A percentile compares a stretch with the other conserved stretches of the same genome.
Conservation (phyloP, 306 rosid genomes). For the Vigna trinervia region DNA sequence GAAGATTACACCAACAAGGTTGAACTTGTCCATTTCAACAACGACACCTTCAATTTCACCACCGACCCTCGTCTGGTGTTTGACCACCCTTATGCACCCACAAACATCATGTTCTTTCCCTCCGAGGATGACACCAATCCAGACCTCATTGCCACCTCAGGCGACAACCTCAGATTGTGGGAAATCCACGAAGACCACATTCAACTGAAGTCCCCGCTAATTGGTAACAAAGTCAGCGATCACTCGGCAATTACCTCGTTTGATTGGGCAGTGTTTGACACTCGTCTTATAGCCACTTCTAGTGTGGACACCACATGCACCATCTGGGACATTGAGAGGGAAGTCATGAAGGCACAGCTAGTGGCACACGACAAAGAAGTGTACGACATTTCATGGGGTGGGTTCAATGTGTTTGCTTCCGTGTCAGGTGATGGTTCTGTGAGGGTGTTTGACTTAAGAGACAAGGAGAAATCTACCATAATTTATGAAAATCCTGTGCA, state of each 20-base stretch:
- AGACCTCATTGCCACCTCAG: conserved; percentile 70
- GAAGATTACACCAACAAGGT: conserved; percentile 72
- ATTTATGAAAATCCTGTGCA: conserved; percentile 62
- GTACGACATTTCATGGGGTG: conserved; percentile 76
- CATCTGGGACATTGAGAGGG: conserved; percentile 72
- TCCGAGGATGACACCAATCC: conserved; percentile 57
- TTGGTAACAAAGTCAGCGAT: conserved; percentile 57
- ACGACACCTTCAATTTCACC: conserved; percentile 52
- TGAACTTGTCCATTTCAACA: conserved; percentile 63
- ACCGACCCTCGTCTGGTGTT: conserved; percentile 56
- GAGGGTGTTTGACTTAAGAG: conserved; percentile 68
- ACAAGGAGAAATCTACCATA: conserved; percentile 72
- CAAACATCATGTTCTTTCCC: conserved; percentile 79
- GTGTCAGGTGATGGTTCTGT: conserved; percentile 78
- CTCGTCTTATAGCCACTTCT: conserved; percentile 51
- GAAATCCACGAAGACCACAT: conserved; percentile 64
- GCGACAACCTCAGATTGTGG: conserved; percentile 69
- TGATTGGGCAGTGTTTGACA: conserved; percentile 62
- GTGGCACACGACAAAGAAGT: conserved; percentile 85
- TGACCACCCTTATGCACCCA: conserved; percentile 73
- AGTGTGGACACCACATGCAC: conserved; percentile 70
- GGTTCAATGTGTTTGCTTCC: conserved; percentile 69
- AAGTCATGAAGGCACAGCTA: conserved; percentile 58
- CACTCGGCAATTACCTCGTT: conserved; percentile 65
- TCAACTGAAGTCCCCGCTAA: conserved; percentile 60